These are phyloP conservation scores for Biancaea sappan DNA, from an alignment of 306 rosid genomes.

Conservation along the genomic window DNA sequence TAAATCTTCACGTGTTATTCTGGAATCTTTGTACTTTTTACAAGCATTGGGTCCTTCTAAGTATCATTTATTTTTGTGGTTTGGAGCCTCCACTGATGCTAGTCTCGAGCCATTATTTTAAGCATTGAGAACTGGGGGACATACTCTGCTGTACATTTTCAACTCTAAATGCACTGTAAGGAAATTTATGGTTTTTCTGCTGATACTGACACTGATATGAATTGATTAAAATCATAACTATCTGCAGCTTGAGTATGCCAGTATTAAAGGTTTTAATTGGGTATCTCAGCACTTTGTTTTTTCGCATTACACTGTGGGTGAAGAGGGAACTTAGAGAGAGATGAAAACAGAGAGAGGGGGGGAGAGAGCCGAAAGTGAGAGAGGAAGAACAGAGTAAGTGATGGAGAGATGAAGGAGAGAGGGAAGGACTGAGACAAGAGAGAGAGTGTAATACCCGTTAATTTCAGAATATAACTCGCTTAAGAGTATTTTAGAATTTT, in stretches of 20 bases:
- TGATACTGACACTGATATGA: not conserved
- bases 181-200: not conserved
- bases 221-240: not conserved
- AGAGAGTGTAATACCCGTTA: no score
- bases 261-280: not conserved
- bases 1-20: not conserved
- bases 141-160: not conserved
- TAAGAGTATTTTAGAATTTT: no score
- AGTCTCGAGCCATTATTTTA: not conserved
- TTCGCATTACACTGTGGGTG: no score
- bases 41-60: not conserved
- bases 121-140: not conserved
- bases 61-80: slow-evolving; percentile 16
- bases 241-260: not conserved
- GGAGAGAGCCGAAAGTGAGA: no score
- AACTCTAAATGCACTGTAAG: not conserved
- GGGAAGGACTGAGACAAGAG: no score
- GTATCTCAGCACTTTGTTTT: no score
- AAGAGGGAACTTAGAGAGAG: no score
- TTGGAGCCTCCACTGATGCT: slow-evolving; percentile 1
- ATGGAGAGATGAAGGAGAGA: no score
- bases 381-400: no score
- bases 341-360: no score
- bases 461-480: no score
- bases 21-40: not conserved